Conservation (phyloP, 768 basidiomycete species). For the Amanita inopinata region DNA sequence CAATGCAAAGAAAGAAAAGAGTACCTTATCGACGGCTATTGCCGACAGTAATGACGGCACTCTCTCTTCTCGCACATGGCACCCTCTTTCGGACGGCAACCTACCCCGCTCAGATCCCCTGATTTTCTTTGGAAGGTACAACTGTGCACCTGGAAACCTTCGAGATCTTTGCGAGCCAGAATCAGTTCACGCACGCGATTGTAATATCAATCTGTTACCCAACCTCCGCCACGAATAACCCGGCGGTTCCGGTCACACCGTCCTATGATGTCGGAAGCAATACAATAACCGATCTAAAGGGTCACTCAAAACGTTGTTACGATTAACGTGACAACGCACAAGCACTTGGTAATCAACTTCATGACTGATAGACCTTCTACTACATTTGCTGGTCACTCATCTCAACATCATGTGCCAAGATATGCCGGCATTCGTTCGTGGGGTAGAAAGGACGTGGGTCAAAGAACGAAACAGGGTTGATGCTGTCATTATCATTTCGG, state of each 20-base stretch:
- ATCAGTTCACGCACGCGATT: neutral
- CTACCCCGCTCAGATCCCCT: neutral
- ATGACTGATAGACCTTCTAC: neutral
- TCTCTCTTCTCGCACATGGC: slow-evolving; percentile 5
- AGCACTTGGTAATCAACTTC: too few species aligned
- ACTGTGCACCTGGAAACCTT: neutral
- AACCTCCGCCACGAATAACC: neutral
- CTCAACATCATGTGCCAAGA: neutral
- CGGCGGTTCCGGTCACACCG: neutral
- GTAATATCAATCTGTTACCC: neutral
- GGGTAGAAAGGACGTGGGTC: neutral
- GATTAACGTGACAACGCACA: too few species aligned
- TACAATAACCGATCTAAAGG: neutral
- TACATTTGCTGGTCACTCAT: neutral
- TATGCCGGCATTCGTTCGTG: slow-evolving; percentile 6
- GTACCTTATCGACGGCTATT: slow-evolving; percentile 1
- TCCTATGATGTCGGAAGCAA: slow-evolving; percentile 6
- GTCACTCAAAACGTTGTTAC: neutral
- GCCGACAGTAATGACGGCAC: slow-evolving; percentile 8
- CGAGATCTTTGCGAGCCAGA: neutral
- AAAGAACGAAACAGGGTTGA: slow-evolving; percentile 1
- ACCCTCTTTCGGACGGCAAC: neutral
- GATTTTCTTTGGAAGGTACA: neutral
- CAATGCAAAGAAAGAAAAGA: neutral
- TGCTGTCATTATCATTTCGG: neutral